These are phyloP conservation scores for Mallotus nudiflorus DNA, from an alignment of 345 rosid species.

Conservation along the genomic window DNA sequence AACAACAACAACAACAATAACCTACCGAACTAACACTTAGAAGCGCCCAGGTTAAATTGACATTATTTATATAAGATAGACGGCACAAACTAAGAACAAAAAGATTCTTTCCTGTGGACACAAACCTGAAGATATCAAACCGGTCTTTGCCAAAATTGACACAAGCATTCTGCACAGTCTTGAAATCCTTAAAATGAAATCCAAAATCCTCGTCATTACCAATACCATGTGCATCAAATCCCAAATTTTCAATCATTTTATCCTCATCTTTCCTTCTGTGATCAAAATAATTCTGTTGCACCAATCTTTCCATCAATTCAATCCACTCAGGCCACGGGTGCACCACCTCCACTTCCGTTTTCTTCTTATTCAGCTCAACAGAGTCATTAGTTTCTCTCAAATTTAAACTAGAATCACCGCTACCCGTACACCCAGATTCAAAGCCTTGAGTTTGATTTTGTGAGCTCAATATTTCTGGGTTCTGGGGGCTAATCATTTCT, in stretches of 20 bases:
- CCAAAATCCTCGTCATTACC: slow-evolving; percentile 35
- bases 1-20: not conserved
- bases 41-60: not conserved
- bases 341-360: slow-evolving; percentile 55
- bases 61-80: not conserved
- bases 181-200: slow-evolving; percentile 65
- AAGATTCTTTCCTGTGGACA: not conserved
- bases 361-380: slow-evolving; percentile 22
- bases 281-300: slow-evolving; percentile 91
- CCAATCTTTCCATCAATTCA: slow-evolving; percentile 82
- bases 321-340: slow-evolving; percentile 99
- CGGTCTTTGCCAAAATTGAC: slow-evolving; percentile 94
- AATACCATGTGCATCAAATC: slow-evolving; percentile 40
- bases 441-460: slow-evolving; percentile 1
- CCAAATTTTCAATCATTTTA: slow-evolving; percentile 53
- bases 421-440: not conserved
- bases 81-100: not conserved
- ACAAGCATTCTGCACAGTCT: slow-evolving; percentile 77
- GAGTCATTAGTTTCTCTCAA: not conserved
- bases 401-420: not conserved
- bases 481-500: not conserved
- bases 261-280: slow-evolving; percentile 73
- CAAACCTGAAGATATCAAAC: slow-evolving; percentile 91
- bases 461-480: slow-evolving; percentile 11
- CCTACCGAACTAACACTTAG: not conserved